Base-by-base conservation (phyloP, 345 rosid genomes). In the Camelina laxa region DNA sequence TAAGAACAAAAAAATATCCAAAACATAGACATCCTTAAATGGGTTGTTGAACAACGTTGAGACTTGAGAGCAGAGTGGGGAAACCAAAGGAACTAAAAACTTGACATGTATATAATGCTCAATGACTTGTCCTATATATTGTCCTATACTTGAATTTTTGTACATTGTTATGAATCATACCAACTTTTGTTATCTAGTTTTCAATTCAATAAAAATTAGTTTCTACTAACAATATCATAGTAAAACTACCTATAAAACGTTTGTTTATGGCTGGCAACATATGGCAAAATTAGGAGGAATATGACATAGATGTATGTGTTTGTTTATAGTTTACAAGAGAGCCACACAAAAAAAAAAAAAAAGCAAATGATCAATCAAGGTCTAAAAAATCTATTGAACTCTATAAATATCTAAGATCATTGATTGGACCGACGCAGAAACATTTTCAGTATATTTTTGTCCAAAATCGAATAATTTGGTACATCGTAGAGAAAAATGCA, bases 401-500 rank as follows among this genome's bases (percentile, higher is more conserved):
- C 60, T 36, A 48, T 11, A 75, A 75, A 75, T 67, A 75, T 48
- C 50, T 65, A 35, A 21, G 58, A 48, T 59, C 49, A 9, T 48
- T 70, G 20, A 60, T 35, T 60, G 67, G 30, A 30, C 67, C 44
- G 60, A 66, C 44, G 78, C 67, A 74, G 4, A 47, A 65, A 47
- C 9, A 17, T 36, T 64, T 31, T 14, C 50, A 6, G 38, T 19
- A 33, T 59, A 57, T 12, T 57, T 57, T 22, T 57, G 60, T 16
- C 44, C 15, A 50, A 61, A 65, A 65, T 22, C 50, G 66, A 57
- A 56, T 45, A 45, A 56, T 54, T 11, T 48, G 51, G 55, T 51
- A 65, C 44, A 53, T 13, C 19, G 35, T 12, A 44, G 17, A 6
- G 38, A 33, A 56, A 56, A 45, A 15, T 6, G 11, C 12, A 45